These are phyloP conservation scores for Nectriaceae sp. DNA, from an alignment of 2,329 filamentous ascomycete species.

Conservation along the genomic window DNA sequence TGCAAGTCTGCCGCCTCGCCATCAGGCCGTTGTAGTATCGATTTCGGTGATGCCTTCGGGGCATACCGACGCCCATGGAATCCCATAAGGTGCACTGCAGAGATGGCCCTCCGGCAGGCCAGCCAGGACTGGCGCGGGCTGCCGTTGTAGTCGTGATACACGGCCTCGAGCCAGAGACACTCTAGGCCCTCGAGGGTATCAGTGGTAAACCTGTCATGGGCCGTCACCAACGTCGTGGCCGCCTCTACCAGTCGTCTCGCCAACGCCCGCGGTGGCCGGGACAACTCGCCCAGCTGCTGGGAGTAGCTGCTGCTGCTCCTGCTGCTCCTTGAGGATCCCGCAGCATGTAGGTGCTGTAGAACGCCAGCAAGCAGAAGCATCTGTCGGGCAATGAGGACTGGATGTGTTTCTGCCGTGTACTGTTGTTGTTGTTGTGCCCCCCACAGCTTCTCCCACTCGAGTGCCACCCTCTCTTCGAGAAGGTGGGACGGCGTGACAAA, in stretches of 20 bases:
- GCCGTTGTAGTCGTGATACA: slow-evolving; percentile 1
- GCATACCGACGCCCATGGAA: background rate
- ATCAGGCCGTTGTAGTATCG: background rate
- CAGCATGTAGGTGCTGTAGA: slow-evolving; percentile 35
- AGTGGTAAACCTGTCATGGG: background rate
- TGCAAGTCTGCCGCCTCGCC: background rate
- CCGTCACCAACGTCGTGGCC: background rate
- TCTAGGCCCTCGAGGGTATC: slow-evolving; percentile 1
- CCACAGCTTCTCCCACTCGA: background rate
- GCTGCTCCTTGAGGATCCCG: no score
- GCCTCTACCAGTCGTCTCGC: background rate
- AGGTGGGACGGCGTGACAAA: background rate
- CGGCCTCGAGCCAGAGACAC: slow-evolving; percentile 1
- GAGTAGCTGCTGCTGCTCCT: slow-evolving; percentile 50
- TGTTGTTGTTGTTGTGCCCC: no score
- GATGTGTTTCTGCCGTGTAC: background rate
- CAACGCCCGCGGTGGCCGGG: background rate
- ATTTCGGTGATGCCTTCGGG: background rate
- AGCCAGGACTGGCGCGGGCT: background rate
- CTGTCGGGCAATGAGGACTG: background rate
- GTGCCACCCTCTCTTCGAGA: background rate
- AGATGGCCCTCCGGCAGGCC: background rate
- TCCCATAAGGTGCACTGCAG: slow-evolving; percentile 2
- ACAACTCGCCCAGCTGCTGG: background rate
- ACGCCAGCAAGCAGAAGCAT: background rate